A percentile compares a stretch with the other conserved stretches of the same genome.
These are phyloP conservation scores for Chimonanthus praecox DNA, from an alignment of 164 flowering plant species.

Conservation along the genomic window DNA sequence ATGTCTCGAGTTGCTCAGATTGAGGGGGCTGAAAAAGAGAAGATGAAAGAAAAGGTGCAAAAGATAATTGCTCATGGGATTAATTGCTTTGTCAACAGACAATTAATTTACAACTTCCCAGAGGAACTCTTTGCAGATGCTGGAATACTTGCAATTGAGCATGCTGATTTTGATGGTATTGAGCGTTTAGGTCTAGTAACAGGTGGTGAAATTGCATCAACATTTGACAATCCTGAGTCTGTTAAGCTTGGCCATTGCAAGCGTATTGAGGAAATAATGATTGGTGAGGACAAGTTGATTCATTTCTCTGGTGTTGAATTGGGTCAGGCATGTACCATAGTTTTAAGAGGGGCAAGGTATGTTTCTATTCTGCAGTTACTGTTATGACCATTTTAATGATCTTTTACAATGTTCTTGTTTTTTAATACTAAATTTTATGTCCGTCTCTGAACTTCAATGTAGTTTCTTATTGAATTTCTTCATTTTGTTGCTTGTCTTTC, in stretches of 20 bases:
- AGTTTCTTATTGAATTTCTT: too few relatives aligned
- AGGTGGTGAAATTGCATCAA: slow-evolving; percentile 98
- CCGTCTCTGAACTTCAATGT: too few relatives aligned
- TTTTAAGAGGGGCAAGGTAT: slow-evolving; percentile 97
- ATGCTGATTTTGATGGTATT: slow-evolving; percentile 99
- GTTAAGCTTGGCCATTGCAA: slow-evolving; percentile 98
- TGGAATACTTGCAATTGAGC: slow-evolving; percentile 96
- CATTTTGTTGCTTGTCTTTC: not conserved
- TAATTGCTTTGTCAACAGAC: slow-evolving; percentile 93
- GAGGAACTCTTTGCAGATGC: slow-evolving; percentile 99
- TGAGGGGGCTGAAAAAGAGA: slow-evolving; percentile 91
- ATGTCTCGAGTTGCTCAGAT: slow-evolving; percentile 95
- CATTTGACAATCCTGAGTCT: slow-evolving; percentile 97
- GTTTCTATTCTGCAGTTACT: not conserved
- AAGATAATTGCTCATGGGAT: slow-evolving; percentile 92
- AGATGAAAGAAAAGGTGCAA: slow-evolving; percentile 94
- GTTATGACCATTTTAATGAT: not conserved
- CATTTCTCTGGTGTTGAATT: slow-evolving; percentile 94
- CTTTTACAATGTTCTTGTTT: too few relatives aligned
- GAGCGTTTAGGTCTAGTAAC: slow-evolving; percentile 93
- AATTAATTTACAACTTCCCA: slow-evolving; percentile 94
- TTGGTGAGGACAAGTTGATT: slow-evolving; percentile 94
- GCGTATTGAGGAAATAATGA: slow-evolving; percentile 97
- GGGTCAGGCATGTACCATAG: slow-evolving; percentile 99
- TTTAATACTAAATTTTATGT: too few relatives aligned